Percentiles rank a stretch among this genome's conserved stretches.
Evolutionary conservation across 352 stramenopile genomes (phyloP).

Genomic region (Globisporangium cylindrosporum): DNA sequence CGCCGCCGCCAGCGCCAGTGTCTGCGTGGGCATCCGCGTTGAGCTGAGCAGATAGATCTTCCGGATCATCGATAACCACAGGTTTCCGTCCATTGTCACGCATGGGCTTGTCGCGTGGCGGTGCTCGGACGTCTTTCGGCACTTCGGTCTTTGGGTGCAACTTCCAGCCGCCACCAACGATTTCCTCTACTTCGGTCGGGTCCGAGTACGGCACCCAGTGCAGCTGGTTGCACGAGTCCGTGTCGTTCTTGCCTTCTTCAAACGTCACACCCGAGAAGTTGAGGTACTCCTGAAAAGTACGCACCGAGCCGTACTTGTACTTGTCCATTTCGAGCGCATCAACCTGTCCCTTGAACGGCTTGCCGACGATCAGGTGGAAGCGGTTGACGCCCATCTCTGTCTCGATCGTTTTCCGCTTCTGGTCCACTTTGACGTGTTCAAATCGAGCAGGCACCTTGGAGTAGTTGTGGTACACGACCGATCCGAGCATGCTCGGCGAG

Average conservation of each 20-base stretch:
- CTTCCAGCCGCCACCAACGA: slow-evolving; percentile 53
- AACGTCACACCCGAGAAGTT: slow-evolving; percentile 61
- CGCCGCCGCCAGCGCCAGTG: slow-evolving; percentile 29
- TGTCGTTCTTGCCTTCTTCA: slow-evolving; percentile 44
- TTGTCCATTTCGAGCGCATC: slow-evolving; percentile 62
- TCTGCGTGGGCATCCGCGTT: slow-evolving; percentile 37
- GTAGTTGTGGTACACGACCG: slow-evolving; percentile 79
- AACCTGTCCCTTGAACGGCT: slow-evolving; percentile 54
- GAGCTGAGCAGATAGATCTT: slow-evolving; percentile 26
- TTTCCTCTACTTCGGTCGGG: slow-evolving; percentile 42
- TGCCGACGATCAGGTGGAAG: slow-evolving; percentile 52
- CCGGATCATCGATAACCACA: slow-evolving; percentile 28
- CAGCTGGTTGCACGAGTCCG: slow-evolving; percentile 55
- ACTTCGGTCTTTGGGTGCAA: slow-evolving; percentile 26
- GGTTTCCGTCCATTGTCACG: slow-evolving; percentile 17
- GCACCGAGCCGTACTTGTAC: slow-evolving; percentile 50
- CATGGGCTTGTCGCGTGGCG: slow-evolving; percentile 17
- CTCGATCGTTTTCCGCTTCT: slow-evolving; percentile 38
- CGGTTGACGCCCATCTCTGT: slow-evolving; percentile 55
- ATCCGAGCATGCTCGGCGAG: slow-evolving; percentile 51
- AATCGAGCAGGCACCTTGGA: slow-evolving; percentile 64
- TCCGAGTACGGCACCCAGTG: slow-evolving; percentile 73
- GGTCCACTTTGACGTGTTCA: slow-evolving; percentile 51
- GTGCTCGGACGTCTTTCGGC: neutral
- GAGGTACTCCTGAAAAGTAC: slow-evolving; percentile 57